Evolutionary conservation across 306 rosid species (phyloP).

Genomic region (Ochetophila trinervis): DNA sequence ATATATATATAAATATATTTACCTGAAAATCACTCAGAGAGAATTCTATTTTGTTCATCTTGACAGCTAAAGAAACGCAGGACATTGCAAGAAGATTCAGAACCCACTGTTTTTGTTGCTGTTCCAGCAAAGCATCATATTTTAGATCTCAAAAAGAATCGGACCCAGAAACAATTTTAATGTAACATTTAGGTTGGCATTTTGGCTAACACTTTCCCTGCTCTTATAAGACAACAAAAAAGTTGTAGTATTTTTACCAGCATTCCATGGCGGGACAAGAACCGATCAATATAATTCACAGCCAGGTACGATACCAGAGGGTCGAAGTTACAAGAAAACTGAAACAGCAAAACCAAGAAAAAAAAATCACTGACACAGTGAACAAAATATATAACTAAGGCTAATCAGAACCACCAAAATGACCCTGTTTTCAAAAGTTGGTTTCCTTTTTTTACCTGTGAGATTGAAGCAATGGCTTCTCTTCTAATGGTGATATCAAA

Average conservation of each 20-base stretch:
- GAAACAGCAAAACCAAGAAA: slow-evolving; percentile 7
- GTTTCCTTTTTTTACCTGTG: slow-evolving; percentile 44
- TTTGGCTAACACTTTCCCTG: not conserved
- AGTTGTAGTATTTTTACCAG: slow-evolving; percentile 40
- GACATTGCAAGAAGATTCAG: slow-evolving; percentile 69
- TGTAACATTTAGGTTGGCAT: not conserved
- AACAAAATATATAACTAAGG: not conserved
- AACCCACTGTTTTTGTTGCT: slow-evolving; percentile 87
- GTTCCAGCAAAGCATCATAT: slow-evolving; percentile 13
- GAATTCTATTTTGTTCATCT: slow-evolving; percentile 68
- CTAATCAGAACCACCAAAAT: not conserved
- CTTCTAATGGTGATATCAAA: slow-evolving; percentile 51
- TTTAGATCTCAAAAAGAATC: slow-evolving; percentile 33
- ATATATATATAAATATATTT: not conserved
- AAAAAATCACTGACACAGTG: not conserved
- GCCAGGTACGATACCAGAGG: slow-evolving; percentile 71
- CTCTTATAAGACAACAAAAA: not conserved
- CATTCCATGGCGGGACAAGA: slow-evolving; percentile 58
- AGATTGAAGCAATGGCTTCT: slow-evolving; percentile 57
- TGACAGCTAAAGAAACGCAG: slow-evolving; percentile 78
- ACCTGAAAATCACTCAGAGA: slow-evolving; percentile 63
- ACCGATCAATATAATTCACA: slow-evolving; percentile 82
- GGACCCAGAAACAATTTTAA: slow-evolving; percentile 18
- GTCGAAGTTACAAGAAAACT: slow-evolving; percentile 59
- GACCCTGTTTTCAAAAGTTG: not conserved